A percentile compares a stretch with the other conserved stretches of the same genome.
phyloP scores from a whole-genome alignment of 257 asterid genomes.

The Catharanthus roseus region DNA sequence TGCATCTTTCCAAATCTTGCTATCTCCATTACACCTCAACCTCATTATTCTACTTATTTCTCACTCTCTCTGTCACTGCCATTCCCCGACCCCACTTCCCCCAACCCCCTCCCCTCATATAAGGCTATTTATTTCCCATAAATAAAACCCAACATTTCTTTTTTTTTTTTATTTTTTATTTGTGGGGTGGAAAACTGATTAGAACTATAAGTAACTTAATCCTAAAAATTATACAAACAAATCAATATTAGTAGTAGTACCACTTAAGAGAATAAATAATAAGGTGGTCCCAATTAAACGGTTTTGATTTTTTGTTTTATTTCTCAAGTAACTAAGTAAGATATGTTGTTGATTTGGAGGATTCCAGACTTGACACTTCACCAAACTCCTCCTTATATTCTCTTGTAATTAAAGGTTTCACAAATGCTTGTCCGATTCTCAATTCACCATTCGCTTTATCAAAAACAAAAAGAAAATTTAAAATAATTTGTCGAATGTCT shows the following conservation, averaged over 20 bases:
- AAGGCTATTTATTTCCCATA: no score
- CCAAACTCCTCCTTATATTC: not conserved
- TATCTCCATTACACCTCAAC: not conserved
- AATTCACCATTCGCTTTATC: no score
- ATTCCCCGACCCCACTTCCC: no score
- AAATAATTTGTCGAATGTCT: no score
- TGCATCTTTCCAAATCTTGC: slow-evolving; percentile 6
- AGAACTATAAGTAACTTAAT: not conserved
- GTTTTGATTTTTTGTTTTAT: not conserved
- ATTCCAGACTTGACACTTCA: slow-evolving; percentile 6
- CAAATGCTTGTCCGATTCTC: not conserved
- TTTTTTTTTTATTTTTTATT: no score
- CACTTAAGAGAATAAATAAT: not conserved
- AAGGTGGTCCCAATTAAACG: slow-evolving; percentile 15
- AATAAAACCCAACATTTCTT: no score
- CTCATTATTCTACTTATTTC: slow-evolving; percentile 1
- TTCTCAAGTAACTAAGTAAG: slow-evolving; percentile 4
- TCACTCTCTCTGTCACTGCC: no score
- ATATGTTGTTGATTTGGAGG: slow-evolving; percentile 12
- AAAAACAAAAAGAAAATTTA: no score
- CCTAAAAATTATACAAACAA: no score
- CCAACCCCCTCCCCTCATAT: no score
- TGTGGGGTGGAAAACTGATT: no score
- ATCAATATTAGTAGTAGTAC: not conserved
- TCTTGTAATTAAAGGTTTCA: not conserved